Conservation (phyloP, 768 basidiomycete genomes). For the Guyanaporus albipodus region DNA sequence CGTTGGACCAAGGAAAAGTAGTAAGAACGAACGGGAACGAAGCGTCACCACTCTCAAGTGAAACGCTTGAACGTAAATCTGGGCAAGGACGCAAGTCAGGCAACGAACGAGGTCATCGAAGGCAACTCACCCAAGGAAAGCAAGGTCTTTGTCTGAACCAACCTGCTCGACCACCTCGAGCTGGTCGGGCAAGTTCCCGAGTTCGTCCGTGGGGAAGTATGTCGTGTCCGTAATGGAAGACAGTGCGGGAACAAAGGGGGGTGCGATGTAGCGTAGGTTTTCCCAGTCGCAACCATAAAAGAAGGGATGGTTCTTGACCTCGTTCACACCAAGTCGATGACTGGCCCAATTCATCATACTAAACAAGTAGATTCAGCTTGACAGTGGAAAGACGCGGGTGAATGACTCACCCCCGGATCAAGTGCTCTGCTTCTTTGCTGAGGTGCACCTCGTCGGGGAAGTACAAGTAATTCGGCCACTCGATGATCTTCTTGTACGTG, state of each 20-base stretch:
- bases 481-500: conserved; percentile 97
- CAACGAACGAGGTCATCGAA: not conserved
- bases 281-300: conserved; percentile 96
- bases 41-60: conserved; percentile 22
- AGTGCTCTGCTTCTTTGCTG: conserved; percentile 85
- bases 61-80: conserved; percentile 88
- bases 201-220: conserved; percentile 95
- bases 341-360: conserved; percentile 88
- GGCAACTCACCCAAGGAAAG: conserved; percentile 55
- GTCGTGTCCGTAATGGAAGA: conserved; percentile 91
- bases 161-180: conserved; percentile 58
- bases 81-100: conserved; percentile 7
- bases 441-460: conserved; percentile 97
- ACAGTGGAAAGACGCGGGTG: not conserved
- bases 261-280: conserved; percentile 86
- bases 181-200: conserved; percentile 63
- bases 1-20: conserved; percentile 15
- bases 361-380: conserved; percentile 6
- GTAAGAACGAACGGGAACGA: not conserved
- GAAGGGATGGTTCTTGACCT: conserved; percentile 92
- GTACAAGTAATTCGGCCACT: conserved; percentile 86
- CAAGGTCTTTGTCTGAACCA: conserved; percentile 63
- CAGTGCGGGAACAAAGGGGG: conserved; percentile 92
- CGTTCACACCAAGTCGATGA: conserved; percentile 68
- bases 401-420: conserved; percentile 70